A percentile compares a stretch with the other conserved stretches of the same genome.
phyloP scores from a whole-genome alignment of 2,329 filamentous ascomycete species.

The Pseudohalonectria lignicola region DNA sequence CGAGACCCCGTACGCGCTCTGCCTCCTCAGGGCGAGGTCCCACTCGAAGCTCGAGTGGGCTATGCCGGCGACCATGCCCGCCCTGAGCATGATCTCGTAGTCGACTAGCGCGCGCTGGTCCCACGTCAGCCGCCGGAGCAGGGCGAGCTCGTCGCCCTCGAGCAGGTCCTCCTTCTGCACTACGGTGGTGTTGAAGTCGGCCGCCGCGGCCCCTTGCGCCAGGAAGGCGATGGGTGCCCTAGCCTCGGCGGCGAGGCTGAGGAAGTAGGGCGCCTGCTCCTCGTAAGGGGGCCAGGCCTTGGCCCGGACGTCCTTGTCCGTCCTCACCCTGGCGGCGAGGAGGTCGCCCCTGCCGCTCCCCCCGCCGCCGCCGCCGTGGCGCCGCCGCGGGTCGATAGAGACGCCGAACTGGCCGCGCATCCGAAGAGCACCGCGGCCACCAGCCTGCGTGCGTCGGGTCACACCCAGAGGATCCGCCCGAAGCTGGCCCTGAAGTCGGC shows the following conservation, averaged over 20 bases:
- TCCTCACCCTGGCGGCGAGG: conserved; percentile 23
- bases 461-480: conserved; percentile 25
- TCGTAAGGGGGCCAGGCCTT: conserved; percentile 16
- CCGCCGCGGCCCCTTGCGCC: conserved; percentile 27
- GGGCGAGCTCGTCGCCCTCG: conserved; percentile 18
- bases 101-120: conserved; percentile 39
- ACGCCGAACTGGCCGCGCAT: conserved; percentile 10
- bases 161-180: conserved; percentile 31
- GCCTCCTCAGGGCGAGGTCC: conserved; percentile 31
- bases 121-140: conserved; percentile 26
- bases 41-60: conserved; percentile 33
- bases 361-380: conserved; percentile 2
- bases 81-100: conserved; percentile 34
- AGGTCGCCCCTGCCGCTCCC: conserved; percentile 8
- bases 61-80: conserved; percentile 29
- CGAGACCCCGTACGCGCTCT: conserved; percentile 13
- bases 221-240: conserved; percentile 23
- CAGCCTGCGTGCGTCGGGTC: conserved; percentile 19
- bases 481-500: conserved; percentile 20
- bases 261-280: conserved; percentile 18
- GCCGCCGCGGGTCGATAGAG: conserved; percentile 14
- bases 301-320: conserved; percentile 17
- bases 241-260: conserved; percentile 16
- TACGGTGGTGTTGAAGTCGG: conserved; percentile 23
- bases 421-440: conserved; percentile 22